Base-by-base conservation (phyloP, 139 green algal genomes). In the Coelastrella sp. region DNA sequence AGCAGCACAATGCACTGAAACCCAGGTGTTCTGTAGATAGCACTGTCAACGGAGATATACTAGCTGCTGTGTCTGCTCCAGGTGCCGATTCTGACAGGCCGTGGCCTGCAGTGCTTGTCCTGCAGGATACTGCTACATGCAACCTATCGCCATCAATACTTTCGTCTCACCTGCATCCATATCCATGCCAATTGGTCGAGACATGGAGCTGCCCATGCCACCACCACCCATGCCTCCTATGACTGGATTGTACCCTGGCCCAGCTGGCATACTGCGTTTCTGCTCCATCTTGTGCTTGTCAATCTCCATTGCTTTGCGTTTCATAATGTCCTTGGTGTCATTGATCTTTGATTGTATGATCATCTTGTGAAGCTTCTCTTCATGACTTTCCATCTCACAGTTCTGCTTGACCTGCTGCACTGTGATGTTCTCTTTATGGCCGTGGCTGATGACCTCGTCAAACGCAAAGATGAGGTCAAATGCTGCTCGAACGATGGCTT, bases 381-480 rank as follows among this genome's bases (percentile, higher is more conserved):
- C 98, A 78, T 99, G 96, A 56, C 91, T 97, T 91, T 99, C 98
- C 98, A 99, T 99, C 92, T 99, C 98, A 49, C 95, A 98, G 93
- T 99, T 99, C 91, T 99, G 96, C 92, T 97, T 97, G 82, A 99
- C 96, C 87, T 97, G 95, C 78, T 91, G 66, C 57, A 98, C 92
- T 1, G 94, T 98, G 84, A 99, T 94, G 90, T 97, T 97, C 91
- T 99, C 97, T 93, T 99, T 99, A 92, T 98, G 93, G 6, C 98
- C 98, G 63, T 98, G 87, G 5, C 96, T 98, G 82, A 99, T 98
- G 85, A 99, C 97, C 92, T 99, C 98, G 87, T 99, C 98, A 94
- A 99, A 99, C 0, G 98, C 98, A 91, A 99, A 99, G 27, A 99
- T 97, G n/a, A 99, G 94, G 86, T 99, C 98, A 83, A 99, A 99